Evolutionary conservation across 176 grass and related monocot genomes (phyloP).

Genomic region (Rhipidocladum racemiflorum): DNA sequence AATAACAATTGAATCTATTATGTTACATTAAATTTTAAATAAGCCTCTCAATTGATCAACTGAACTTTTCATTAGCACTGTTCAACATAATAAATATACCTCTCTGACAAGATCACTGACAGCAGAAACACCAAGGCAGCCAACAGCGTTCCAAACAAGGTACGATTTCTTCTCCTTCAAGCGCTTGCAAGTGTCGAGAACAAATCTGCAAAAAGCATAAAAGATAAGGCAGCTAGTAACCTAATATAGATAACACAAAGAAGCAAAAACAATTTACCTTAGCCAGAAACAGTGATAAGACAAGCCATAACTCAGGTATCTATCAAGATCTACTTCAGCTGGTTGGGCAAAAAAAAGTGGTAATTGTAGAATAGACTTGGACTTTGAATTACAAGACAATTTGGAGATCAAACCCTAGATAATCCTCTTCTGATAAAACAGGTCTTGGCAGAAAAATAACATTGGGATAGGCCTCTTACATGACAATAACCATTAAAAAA

Average conservation of each 20-base stretch:
- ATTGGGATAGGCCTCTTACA: not conserved
- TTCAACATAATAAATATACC: slow-evolving; percentile 44
- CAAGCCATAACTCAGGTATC: not conserved
- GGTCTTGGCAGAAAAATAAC: not conserved
- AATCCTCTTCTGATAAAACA: not conserved
- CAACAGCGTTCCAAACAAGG: slow-evolving; percentile 88
- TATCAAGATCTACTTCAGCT: not conserved
- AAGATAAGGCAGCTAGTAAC: not conserved
- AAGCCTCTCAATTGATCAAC: slow-evolving; percentile 8
- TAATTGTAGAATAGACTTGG: not conserved
- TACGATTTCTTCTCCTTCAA: slow-evolving; percentile 90
- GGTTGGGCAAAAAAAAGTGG: not conserved
- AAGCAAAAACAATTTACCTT: not conserved
- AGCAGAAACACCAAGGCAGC: slow-evolving; percentile 79
- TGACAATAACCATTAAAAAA: not conserved
- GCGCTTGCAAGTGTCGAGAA: slow-evolving; percentile 70
- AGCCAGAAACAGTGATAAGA: not conserved
- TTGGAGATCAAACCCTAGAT: not conserved
- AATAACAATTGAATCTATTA: not conserved
- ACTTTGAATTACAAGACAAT: not conserved
- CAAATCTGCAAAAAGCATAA: slow-evolving; percentile 59
- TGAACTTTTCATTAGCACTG: not conserved
- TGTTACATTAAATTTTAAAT: not conserved
- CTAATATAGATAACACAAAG: not conserved
- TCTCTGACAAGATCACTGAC: slow-evolving; percentile 86